A percentile compares a stretch with the other conserved stretches of the same genome.
These are phyloP conservation scores for Tolypocladium album DNA, from an alignment of 2,329 filamentous ascomycete species.

Conservation along the genomic window DNA sequence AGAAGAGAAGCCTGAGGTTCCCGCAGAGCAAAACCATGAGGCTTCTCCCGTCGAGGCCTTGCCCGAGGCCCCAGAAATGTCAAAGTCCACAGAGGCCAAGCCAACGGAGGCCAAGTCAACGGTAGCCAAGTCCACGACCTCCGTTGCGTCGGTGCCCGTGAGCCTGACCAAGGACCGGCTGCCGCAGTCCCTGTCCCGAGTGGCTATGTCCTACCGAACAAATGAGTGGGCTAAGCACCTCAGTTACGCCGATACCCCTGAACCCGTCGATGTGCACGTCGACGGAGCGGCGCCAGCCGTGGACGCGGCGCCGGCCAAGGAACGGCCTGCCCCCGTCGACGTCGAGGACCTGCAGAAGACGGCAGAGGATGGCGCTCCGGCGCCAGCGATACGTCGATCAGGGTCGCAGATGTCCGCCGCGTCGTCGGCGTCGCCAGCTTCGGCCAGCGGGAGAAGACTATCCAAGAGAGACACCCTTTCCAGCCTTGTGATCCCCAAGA, in stretches of 20 bases:
- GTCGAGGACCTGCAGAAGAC: conserved; percentile 56
- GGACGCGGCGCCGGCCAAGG: conserved; percentile 17
- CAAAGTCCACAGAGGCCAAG: conserved; percentile 7
- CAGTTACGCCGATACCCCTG: conserved; percentile 62
- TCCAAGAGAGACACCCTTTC: background rate
- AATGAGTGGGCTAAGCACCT: conserved; percentile 96
- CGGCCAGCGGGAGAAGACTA: conserved; percentile 3
- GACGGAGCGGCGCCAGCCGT: conserved; percentile 18
- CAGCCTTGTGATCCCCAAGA: background rate
- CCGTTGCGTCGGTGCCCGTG: conserved; percentile 29
- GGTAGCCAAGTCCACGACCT: conserved; percentile 27
- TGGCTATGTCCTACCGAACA: conserved; percentile 75
- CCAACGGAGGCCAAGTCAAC: no score
- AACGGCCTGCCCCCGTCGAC: conserved; percentile 51
- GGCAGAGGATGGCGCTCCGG: conserved; percentile 36
- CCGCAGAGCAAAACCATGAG: background rate
- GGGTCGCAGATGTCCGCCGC: conserved; percentile 16
- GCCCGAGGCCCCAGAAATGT: conserved; percentile 16
- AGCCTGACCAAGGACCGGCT: conserved; percentile 51
- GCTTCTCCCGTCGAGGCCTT: conserved; percentile 3
- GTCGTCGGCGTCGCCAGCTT: conserved; percentile 10
- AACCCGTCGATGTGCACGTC: conserved; percentile 48
- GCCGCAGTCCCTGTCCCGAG: conserved; percentile 60
- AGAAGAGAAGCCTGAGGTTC: background rate
- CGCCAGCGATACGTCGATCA: conserved; percentile 15